Evolutionary conservation across 805 yeast species (phyloP), one percentile per base, ranked within the genome.

Genomic region (Lachancea lanzarotensis): DNA sequence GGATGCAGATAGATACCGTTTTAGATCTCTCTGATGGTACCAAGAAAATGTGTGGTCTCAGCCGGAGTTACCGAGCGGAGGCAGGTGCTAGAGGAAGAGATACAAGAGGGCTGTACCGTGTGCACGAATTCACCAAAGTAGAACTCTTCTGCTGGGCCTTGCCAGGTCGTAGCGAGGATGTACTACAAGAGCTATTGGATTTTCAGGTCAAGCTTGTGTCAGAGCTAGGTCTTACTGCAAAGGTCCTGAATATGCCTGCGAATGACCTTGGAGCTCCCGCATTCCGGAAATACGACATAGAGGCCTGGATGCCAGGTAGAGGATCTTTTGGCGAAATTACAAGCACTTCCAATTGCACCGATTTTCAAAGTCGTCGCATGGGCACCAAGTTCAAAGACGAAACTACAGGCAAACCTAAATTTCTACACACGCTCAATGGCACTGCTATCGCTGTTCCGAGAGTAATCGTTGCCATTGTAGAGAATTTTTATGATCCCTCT

Each of bases 281-380:
- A 0, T 79, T 74, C 64, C 82, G 84, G 57, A 93, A 93, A 62
- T 87, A 81, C 60, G 98, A 93, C 55, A 86, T 90, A 46, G 98
- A 93, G 65, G 96, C 90, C 0, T 87, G 95, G 89, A 91, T 93
- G 98, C 98, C 98, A 0, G 97, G 98, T 2, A 76, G 96, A 55
- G 90, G 87, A 1, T 62, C 68, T 1, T 91, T 95, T 87, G 98
- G 98, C 3, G 98, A 93, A 61, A 72, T 93, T 27, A 81, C 95
- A 1, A 86, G 96, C 25, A 75, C 95, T 1, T 89, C 97, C 2
- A 91, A 90, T 60, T 93, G 98, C 63, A 77, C 88, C 3, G 97
- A 90, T 53, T 93, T 78, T 62, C 98, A 93, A 67, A 69, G 95
- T 7, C 74, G 96, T 63, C 74, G 98, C 56, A 71, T 93, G 53